Evolutionary conservation across 495 filamentous ascomycete genomes (phyloP), one percentile per base, ranked within the genome.

Genomic region (Penicillium samsonianum): DNA sequence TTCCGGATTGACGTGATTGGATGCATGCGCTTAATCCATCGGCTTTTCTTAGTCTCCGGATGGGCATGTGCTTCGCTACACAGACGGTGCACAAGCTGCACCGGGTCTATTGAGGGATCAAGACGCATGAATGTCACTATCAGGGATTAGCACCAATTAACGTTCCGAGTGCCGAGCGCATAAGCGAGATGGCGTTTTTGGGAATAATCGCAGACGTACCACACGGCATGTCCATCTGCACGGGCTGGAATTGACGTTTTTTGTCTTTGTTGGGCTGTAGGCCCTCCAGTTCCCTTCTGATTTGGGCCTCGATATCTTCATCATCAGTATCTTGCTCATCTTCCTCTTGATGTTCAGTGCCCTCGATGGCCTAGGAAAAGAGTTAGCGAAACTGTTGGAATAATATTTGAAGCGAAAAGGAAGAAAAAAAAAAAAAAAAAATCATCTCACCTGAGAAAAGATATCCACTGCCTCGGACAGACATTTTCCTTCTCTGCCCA

Each of bases 11-110:
- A 70, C 4, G 79, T 84, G 55, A 96, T 80, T 2, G 94, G 94
- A 17, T 90, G 95, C 62, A 99, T 76, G 56, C 95, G 81, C 70
- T 94, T 92, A 26, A 92, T 80, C 65, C 84, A 96, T 53, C 90
- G 84, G 58, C 82, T 84, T 57, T 79, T 82, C 67, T 89, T 84
- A 59, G 70, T 79, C n/a, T 67, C 72, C 43, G 77, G 73, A 31
- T 77, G 68, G 23, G 63, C 67, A 48, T 76, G 74, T 58, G 84
- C 82, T 50, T 95, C 89, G 52, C 72, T 63, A 70, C 90, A 93
- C 53, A 99, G 84, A 26, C 77, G 73, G 59, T 86, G 82, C 11
- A 95, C 90, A 63, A 98, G 82, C 52, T 84, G 75, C 4, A 93
- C 87, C 0, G 94, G 92, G 44, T 96, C 87, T 33, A 96, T 78